phyloP scores from a whole-genome alignment of 2,329 filamentous ascomycete species.

The Verruconis gallopava region DNA sequence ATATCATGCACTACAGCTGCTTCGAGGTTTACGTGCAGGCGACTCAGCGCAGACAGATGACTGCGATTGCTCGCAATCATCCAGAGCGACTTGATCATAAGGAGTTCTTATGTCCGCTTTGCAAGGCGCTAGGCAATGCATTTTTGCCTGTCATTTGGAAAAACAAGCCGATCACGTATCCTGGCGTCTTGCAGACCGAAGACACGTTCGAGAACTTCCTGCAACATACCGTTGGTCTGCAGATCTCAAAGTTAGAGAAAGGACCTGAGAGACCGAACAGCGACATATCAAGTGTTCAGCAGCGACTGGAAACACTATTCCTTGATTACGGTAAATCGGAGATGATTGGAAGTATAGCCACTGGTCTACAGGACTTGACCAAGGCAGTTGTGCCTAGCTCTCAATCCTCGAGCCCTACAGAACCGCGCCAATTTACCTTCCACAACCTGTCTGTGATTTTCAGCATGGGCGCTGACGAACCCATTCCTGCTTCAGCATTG shows the following conservation, averaged over 20 bases:
- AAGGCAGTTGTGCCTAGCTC: constrained; percentile 1
- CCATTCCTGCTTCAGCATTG: constrained; percentile 5
- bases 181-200: constrained; percentile 50
- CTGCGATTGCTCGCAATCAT: constrained; percentile 89
- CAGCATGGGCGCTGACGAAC: constrained; percentile 1
- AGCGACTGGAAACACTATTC: constrained; percentile 35
- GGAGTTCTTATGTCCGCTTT: constrained; percentile 92
- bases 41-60: constrained; percentile 68
- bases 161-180: constrained; percentile 72
- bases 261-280: constrained; percentile 22
- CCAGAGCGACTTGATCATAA: constrained; percentile 67
- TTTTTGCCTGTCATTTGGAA: constrained; percentile 96
- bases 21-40: constrained; percentile 86
- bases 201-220: constrained; percentile 58
- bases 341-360: constrained; percentile 38
- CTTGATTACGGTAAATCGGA: constrained; percentile 37
- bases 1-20: constrained; percentile 96
- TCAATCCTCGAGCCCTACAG: background rate
- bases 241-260: constrained; percentile 37
- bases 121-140: constrained; percentile 89
- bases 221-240: constrained; percentile 40
- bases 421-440: background rate
- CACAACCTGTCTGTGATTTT: constrained; percentile 2
- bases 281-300: constrained; percentile 16
- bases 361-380: constrained; percentile 23